Evolutionary conservation across 2,329 filamentous ascomycete genomes (phyloP).

Genomic region (Alternaria triticina): DNA sequence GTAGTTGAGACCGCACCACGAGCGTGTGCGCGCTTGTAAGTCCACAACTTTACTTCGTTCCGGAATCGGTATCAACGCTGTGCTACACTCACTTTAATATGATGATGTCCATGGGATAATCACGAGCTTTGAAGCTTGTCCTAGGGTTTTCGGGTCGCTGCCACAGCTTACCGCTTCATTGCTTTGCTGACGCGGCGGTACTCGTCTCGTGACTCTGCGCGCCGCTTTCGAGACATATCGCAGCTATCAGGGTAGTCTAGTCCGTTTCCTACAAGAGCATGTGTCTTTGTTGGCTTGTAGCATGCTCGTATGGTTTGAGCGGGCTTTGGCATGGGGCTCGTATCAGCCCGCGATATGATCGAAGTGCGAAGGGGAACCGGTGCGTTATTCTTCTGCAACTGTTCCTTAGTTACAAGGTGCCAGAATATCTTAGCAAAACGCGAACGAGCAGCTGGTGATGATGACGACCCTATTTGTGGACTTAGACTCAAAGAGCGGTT

Average conservation of each 20-base stretch:
- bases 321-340: not conserved
- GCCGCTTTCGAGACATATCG: not conserved
- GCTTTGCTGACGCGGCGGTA: not conserved
- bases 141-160: not conserved
- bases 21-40: not conserved
- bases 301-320: not conserved
- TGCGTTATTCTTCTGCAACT: slow-evolving; percentile 27
- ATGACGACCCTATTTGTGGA: not conserved
- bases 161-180: not conserved
- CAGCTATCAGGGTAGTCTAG: not conserved
- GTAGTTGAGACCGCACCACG: not conserved
- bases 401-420: slow-evolving; percentile 5
- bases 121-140: not conserved
- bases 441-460: not conserved
- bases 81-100: not conserved
- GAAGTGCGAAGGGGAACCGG: slow-evolving; percentile 15
- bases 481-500: not conserved
- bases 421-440: slow-evolving; percentile 12
- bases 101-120: not conserved
- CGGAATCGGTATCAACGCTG: not conserved
- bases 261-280: not conserved
- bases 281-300: not conserved
- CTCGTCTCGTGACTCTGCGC: not conserved
- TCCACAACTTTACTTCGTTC: not conserved
- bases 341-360: not conserved